Conservation (phyloP, 2,329 filamentous ascomycete genomes). For the Didymella pomorum region DNA sequence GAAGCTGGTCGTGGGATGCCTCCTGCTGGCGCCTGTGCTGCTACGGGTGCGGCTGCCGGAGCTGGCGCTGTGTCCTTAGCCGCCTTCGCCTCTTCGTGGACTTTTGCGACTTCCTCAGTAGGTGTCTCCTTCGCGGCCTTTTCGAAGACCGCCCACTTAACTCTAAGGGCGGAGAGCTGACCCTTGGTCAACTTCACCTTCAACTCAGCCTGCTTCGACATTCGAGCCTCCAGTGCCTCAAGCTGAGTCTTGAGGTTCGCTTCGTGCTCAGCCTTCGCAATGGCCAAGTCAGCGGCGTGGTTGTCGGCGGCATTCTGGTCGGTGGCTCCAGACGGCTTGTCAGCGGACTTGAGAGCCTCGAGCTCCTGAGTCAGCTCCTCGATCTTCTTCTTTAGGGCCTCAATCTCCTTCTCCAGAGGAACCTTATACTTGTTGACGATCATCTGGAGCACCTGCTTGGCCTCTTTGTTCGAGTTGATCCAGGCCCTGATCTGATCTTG, state of each 20-base stretch:
- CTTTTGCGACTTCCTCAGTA: constrained; percentile 80
- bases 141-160: constrained; percentile 80
- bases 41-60: constrained; percentile 27
- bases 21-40: constrained; percentile 13
- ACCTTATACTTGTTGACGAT: constrained; percentile 18
- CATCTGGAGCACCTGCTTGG: constrained; percentile 12
- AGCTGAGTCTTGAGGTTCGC: constrained; percentile 49
- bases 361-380: constrained; percentile 15
- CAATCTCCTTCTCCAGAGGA: constrained; percentile 23
- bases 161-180: constrained; percentile 66
- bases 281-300: constrained; percentile 28
- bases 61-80: constrained; percentile 58
- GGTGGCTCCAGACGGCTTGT: constrained; percentile 4
- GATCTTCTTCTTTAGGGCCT: constrained; percentile 20
- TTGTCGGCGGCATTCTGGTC: constrained; percentile 22
- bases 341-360: constrained; percentile 7
- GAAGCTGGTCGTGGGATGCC: constrained; percentile 18
- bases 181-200: constrained; percentile 78
- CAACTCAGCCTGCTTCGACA: constrained; percentile 65
- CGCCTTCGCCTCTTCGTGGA: constrained; percentile 81
- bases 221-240: constrained; percentile 57
- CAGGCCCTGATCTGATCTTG: constrained; percentile 17
- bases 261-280: constrained; percentile 47
- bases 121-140: constrained; percentile 87
- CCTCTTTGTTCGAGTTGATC: constrained; percentile 20